These are phyloP conservation scores for Nakazawaea wyomingensis DNA, from an alignment of 805 yeast species.

Conservation along the genomic window DNA sequence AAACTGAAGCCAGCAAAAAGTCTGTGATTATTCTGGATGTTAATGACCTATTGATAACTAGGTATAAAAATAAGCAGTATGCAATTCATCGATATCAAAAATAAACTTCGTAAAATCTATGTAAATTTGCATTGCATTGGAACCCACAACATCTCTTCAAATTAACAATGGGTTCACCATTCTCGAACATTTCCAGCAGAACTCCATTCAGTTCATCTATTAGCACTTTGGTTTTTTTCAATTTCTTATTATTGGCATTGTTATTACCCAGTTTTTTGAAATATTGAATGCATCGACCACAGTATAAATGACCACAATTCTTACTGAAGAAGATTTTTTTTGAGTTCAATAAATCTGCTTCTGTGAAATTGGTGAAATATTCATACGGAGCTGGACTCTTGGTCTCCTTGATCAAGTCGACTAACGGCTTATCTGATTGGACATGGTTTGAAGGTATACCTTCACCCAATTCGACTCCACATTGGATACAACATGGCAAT, in stretches of 20 bases:
- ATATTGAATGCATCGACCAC: slow-evolving; percentile 62
- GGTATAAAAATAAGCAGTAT: too few species aligned
- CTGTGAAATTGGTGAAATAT: slow-evolving; percentile 34
- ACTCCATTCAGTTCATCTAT: slow-evolving; percentile 18
- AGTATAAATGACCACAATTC: slow-evolving; percentile 78
- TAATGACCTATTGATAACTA: too few species aligned
- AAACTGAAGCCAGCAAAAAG: slow-evolving; percentile 95
- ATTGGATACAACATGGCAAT: slow-evolving; percentile 53
- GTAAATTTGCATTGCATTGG: slow-evolving; percentile 3
- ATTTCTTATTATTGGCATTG: neutral
- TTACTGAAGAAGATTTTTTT: slow-evolving; percentile 55
- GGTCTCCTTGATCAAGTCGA: slow-evolving; percentile 23
- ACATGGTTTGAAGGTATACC: slow-evolving; percentile 58
- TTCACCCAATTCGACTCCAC: slow-evolving; percentile 68
- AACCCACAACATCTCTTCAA: slow-evolving; percentile 19
- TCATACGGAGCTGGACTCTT: slow-evolving; percentile 19
- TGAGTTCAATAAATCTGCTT: slow-evolving; percentile 54
- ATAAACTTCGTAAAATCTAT: slow-evolving; percentile 10
- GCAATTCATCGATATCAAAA: neutral
- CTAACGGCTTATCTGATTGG: slow-evolving; percentile 22
- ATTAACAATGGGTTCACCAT: slow-evolving; percentile 42
- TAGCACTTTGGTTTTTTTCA: slow-evolving; percentile 2
- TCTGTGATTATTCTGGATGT: too few species aligned
- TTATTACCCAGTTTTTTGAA: slow-evolving; percentile 1
- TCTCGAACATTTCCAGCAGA: slow-evolving; percentile 38